Evolutionary conservation across 176 grass and related monocot species (phyloP).

Genomic region (Hsuehochloa calcarea): DNA sequence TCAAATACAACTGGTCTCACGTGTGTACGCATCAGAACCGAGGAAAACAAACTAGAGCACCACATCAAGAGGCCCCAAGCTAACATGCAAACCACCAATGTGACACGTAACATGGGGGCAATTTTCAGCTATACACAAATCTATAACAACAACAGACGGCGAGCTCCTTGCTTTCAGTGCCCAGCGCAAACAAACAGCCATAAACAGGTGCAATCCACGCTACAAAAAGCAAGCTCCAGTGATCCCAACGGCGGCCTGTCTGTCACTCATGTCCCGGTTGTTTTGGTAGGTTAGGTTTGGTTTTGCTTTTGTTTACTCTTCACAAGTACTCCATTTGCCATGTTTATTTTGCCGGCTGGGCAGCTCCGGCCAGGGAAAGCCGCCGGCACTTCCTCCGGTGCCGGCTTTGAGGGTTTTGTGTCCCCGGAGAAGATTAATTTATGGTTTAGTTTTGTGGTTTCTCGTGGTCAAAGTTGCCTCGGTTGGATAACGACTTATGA

Average conservation of each 20-base stretch:
- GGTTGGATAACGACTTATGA: neutral
- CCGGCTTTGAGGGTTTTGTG: constrained; percentile 36
- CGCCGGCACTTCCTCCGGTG: constrained; percentile 61
- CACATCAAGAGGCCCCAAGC: neutral
- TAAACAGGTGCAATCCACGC: constrained; percentile 22
- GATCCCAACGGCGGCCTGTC: constrained; percentile 34
- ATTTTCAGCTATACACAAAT: neutral
- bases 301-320: neutral
- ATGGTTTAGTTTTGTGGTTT: neutral
- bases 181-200: constrained; percentile 14
- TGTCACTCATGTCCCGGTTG: neutral
- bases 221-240: neutral
- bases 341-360: neutral
- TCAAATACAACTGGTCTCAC: neutral
- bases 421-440: constrained; percentile 4
- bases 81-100: neutral
- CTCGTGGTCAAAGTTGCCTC: constrained; percentile 24
- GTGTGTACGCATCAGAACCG: neutral
- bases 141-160: neutral
- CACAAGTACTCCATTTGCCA: neutral
- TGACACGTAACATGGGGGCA: neutral
- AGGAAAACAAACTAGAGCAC: neutral
- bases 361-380: constrained; percentile 46
- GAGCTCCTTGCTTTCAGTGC: constrained; percentile 62
- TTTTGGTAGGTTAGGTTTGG: neutral